Evolutionary conservation across 2,329 filamentous ascomycete genomes (phyloP).

Genomic region (Rutstroemia sp.): DNA sequence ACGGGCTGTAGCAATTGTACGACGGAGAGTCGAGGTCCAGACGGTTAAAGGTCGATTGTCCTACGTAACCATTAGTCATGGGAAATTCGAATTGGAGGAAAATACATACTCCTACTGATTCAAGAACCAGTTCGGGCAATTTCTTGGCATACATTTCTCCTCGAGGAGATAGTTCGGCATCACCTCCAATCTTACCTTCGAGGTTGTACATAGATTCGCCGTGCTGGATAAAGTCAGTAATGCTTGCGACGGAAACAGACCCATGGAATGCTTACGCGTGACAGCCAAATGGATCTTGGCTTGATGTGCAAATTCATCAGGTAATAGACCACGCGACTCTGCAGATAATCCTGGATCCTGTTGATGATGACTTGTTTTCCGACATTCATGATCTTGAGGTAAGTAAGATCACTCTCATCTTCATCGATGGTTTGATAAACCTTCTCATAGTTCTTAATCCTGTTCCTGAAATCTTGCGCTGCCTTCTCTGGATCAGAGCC

Average conservation of each 20-base stretch:
- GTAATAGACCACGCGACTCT: constrained; percentile 95
- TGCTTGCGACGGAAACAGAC: background rate
- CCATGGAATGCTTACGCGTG: constrained; percentile 54
- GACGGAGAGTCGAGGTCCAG: constrained; percentile 69
- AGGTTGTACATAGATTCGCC: constrained; percentile 93
- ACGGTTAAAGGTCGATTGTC: constrained; percentile 55
- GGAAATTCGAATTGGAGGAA: constrained; percentile 7
- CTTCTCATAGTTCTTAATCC: constrained; percentile 96
- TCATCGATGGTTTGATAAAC: constrained; percentile 91
- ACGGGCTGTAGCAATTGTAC: constrained; percentile 86
- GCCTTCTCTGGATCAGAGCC: constrained; percentile 91
- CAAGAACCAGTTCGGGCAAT: constrained; percentile 74
- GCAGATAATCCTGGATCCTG: constrained; percentile 91
- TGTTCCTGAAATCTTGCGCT: constrained; percentile 83
- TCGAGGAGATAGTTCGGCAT: constrained; percentile 77
- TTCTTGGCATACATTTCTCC: constrained; percentile 82
- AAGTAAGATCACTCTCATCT: constrained; percentile 81
- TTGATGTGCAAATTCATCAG: constrained; percentile 98
- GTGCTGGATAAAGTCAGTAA: constrained; percentile 49
- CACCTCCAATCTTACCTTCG: constrained; percentile 83
- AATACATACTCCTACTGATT: constrained; percentile 73
- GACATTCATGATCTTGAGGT: constrained; percentile 95
- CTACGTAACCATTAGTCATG: constrained; percentile 30
- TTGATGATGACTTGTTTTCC: constrained; percentile 97
- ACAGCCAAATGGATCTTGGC: constrained; percentile 92